These are phyloP conservation scores for Eucalyptus tenuipes DNA, from an alignment of 345 rosid genomes.

Conservation along the genomic window DNA sequence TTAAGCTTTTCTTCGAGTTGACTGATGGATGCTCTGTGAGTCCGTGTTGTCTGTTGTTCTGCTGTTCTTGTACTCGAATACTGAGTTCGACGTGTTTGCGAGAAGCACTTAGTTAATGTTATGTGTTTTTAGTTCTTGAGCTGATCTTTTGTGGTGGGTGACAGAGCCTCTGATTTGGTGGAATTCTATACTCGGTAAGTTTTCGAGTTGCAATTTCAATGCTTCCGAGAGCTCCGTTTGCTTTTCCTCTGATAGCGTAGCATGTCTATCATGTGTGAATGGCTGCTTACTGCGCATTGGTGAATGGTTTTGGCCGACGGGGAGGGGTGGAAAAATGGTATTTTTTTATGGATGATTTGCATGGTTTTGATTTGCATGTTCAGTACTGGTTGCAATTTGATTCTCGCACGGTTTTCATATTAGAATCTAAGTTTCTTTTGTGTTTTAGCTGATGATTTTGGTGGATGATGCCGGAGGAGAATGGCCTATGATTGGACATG, in stretches of 20 bases:
- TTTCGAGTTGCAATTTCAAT: background rate
- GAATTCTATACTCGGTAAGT: background rate
- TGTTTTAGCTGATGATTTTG: constrained; percentile 60
- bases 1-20: background rate
- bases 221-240: background rate
- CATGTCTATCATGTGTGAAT: background rate
- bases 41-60: background rate
- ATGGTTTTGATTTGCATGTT: background rate
- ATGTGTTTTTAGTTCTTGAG: background rate
- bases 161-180: background rate
- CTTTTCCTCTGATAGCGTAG: background rate
- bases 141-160: background rate
- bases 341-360: background rate
- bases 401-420: background rate
- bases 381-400: background rate
- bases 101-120: background rate
- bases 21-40: background rate
- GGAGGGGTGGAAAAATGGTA: background rate
- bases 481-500: constrained; percentile 76
- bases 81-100: background rate
- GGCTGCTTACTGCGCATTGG: background rate
- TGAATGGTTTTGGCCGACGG: background rate
- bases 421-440: background rate
- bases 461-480: constrained; percentile 95
- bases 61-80: background rate